Percentiles rank a stretch among this genome's conserved stretches.
These are phyloP conservation scores for Lachnellula suecica DNA, from an alignment of 2,329 filamentous ascomycete genomes.

Conservation along the genomic window DNA sequence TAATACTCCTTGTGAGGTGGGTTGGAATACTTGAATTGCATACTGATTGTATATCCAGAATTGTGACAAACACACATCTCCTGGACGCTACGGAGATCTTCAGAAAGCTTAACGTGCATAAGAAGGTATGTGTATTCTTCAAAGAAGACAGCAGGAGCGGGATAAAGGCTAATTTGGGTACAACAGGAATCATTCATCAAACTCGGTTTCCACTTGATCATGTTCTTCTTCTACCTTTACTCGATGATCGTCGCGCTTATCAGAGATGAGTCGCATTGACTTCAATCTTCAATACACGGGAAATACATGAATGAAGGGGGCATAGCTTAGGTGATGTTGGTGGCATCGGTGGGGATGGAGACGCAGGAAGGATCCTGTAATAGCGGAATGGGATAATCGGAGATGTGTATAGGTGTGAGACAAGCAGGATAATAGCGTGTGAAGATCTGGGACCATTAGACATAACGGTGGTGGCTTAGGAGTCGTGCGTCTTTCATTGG, in stretches of 20 bases:
- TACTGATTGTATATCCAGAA: conserved; percentile 57
- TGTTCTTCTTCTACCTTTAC: conserved; percentile 99
- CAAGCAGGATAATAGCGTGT: conserved; percentile 24
- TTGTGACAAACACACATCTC: conserved; percentile 94
- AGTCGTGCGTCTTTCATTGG: conserved; percentile 20
- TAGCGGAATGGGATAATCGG: not conserved
- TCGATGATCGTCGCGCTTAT: conserved; percentile 77
- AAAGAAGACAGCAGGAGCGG: conserved; percentile 4
- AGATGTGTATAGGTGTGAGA: conserved; percentile 11
- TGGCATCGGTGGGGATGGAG: too few relatives aligned
- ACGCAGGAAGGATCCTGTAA: too few relatives aligned
- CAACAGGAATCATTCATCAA: conserved; percentile 97
- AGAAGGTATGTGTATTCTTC: conserved; percentile 67
- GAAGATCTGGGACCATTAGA: conserved; percentile 25
- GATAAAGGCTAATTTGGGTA: not conserved
- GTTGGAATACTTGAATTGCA: too few relatives aligned
- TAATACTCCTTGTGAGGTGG: not conserved
- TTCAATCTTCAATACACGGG: conserved; percentile 22
- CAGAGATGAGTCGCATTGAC: conserved; percentile 86
- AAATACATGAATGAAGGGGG: conserved; percentile 21
- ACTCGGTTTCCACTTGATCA: conserved; percentile 95
- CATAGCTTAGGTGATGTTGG: conserved; percentile 17
- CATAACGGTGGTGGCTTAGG: conserved; percentile 19
- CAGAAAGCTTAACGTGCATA: conserved; percentile 97
- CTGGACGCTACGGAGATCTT: conserved; percentile 99